Percentiles rank a stretch among this genome's conserved stretches.
Evolutionary conservation across 2,329 filamentous ascomycete species (phyloP).

Genomic region (Didymella keratinophila): DNA sequence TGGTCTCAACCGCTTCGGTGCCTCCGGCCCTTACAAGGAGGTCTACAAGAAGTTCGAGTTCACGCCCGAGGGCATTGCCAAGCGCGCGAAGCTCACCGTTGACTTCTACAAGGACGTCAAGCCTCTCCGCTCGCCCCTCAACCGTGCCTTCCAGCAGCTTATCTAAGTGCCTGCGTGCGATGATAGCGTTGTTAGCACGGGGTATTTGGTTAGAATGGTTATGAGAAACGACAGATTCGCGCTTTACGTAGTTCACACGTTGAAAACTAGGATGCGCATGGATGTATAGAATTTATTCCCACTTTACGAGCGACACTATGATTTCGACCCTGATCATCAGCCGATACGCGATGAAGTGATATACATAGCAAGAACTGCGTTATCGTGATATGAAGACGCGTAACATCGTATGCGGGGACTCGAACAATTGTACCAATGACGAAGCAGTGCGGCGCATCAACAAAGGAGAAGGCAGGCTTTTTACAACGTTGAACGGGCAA

Average conservation of each 20-base stretch:
- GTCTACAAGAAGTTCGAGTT: slow-evolving; percentile 99
- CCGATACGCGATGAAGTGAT: too few relatives aligned
- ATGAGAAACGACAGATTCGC: slow-evolving; percentile 29
- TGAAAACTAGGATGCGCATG: slow-evolving; percentile 25
- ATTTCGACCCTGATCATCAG: too few relatives aligned
- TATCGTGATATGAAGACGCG: too few relatives aligned
- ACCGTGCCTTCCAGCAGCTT: slow-evolving; percentile 97
- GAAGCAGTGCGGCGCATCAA: too few relatives aligned
- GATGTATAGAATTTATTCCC: slow-evolving; percentile 37
- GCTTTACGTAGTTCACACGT: slow-evolving; percentile 26
- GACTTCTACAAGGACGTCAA: slow-evolving; percentile 98
- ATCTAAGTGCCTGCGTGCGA: slow-evolving; percentile 66
- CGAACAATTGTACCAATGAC: too few relatives aligned
- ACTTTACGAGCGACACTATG: slow-evolving; percentile 10
- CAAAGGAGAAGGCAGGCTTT: too few relatives aligned
- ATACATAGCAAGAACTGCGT: too few relatives aligned
- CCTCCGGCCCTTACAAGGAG: slow-evolving; percentile 95
- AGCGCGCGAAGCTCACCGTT: slow-evolving; percentile 89
- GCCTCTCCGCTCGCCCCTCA: slow-evolving; percentile 86
- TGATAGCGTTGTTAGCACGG: slow-evolving; percentile 4
- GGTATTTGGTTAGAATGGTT: slow-evolving; percentile 16
- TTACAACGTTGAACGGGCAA: too few relatives aligned
- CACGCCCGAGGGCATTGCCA: slow-evolving; percentile 94
- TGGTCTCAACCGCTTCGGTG: slow-evolving; percentile 98
- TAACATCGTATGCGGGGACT: too few relatives aligned